phyloP scores from a whole-genome alignment of 2,329 filamentous ascomycete genomes.

The Colletotrichum tofieldiae region DNA sequence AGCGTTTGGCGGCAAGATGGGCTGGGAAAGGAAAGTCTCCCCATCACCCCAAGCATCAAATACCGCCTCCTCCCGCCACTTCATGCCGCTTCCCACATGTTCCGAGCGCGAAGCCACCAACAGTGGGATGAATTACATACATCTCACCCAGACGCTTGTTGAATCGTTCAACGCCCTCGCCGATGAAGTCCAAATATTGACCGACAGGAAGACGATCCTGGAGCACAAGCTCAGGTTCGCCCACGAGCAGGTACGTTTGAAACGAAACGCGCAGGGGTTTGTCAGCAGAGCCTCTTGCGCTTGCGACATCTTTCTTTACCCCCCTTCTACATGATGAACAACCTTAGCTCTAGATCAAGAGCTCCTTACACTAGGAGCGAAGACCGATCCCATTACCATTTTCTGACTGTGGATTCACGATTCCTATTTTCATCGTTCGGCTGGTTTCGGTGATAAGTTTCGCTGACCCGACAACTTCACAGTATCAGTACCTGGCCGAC shows the following conservation, averaged over 20 bases:
- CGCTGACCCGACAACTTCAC: constrained; percentile 44
- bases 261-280: constrained; percentile 38
- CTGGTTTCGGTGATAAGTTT: constrained; percentile 14
- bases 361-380: constrained; percentile 67
- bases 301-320: constrained; percentile 32
- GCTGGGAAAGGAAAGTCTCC: constrained; percentile 39
- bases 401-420: constrained; percentile 55
- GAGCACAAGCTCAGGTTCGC: constrained; percentile 78
- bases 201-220: constrained; percentile 75
- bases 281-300: constrained; percentile 33
- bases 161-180: constrained; percentile 77
- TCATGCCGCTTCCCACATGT: constrained; percentile 40
- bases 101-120: constrained; percentile 40
- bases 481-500: constrained; percentile 78
- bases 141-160: constrained; percentile 70
- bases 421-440: constrained; percentile 35
- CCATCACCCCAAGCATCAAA: constrained; percentile 37
- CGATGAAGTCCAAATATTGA: constrained; percentile 75
- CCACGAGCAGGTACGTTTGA: constrained; percentile 73
- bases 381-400: constrained; percentile 73
- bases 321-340: constrained; percentile 58
- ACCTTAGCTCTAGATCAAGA: constrained; percentile 90
- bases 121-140: constrained; percentile 60
- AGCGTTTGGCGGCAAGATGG: constrained; percentile 37
- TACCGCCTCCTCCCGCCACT: constrained; percentile 30